Percentiles rank a stretch among this genome's conserved stretches.
phyloP scores from a whole-genome alignment of 257 asterid genomes.

The Penstemon eatonii region DNA sequence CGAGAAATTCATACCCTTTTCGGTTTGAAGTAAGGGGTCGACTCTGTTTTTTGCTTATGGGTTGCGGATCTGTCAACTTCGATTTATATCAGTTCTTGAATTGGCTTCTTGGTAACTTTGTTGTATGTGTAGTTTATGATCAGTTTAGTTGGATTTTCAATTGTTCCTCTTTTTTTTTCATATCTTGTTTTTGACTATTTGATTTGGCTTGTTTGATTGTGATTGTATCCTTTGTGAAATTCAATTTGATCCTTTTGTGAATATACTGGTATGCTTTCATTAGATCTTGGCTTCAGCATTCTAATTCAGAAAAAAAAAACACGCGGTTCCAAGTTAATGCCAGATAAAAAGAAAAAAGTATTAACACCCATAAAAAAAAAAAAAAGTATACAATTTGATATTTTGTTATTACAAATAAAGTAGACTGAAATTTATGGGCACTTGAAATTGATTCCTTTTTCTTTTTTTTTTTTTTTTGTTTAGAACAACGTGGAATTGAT shows the following conservation, averaged over 20 bases:
- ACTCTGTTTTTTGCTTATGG: neutral
- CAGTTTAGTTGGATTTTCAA: neutral
- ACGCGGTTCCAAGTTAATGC: too few relatives aligned
- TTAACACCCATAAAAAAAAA: too few relatives aligned
- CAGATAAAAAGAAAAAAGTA: too few relatives aligned
- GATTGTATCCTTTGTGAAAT: neutral
- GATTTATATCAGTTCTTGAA: slow-evolving; percentile 18
- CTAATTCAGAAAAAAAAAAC: neutral
- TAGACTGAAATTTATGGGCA: neutral
- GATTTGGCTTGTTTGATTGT: neutral
- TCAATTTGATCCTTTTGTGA: neutral
- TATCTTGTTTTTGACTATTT: neutral
- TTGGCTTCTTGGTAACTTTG: neutral
- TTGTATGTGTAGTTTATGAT: neutral
- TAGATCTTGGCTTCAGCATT: neutral
- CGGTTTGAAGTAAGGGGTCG: slow-evolving; percentile 5
- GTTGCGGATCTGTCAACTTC: slow-evolving; percentile 1
- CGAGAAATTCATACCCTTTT: neutral
- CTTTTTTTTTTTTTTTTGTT: too few relatives aligned
- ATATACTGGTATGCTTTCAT: neutral
- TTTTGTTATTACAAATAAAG: neutral
- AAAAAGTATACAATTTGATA: neutral
- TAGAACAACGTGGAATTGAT: neutral
- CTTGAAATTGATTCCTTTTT: neutral
- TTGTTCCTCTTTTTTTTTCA: neutral